Base-by-base conservation (phyloP, 495 filamentous ascomycete genomes). In the Penicillium soppii region DNA sequence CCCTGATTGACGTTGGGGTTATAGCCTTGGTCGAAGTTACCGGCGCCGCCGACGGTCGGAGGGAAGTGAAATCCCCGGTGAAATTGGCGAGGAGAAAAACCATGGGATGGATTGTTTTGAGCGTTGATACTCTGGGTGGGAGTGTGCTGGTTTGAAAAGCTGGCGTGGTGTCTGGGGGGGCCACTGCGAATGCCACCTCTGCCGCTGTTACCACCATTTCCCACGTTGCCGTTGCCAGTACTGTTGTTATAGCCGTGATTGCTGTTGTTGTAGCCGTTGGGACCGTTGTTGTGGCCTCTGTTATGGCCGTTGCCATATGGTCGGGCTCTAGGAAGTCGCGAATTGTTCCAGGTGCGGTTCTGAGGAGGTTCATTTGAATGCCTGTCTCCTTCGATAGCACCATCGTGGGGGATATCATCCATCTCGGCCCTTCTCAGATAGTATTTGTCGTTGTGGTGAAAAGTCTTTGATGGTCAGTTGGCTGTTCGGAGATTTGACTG, bases 11-110 rank as follows among this genome's bases (percentile, higher is more conserved):
- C 17, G 20, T 23, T 37, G 21, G 30, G 30, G 35, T 41, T 49
- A 41, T 40, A 41, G 13, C 47, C 47, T 4, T 40, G 47, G 8
- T 36, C 36, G 44, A 41, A 41, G 17, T 40, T 29, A 17, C 5
- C 7, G 2, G 2, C 5, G 7, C 13, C 8, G 29, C 8, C n/a
- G 10, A 32, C 8, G 29, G 35, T 38, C 17, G 35, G 15, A 17
- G 35, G 17, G 5, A n/a, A n/a, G n/a, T n/a, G n/a, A n/a, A n/a
- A n/a, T n/a, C n/a, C n/a, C n/a, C n/a, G 15, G 35, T 12, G 17
- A 38, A 38, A 8, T 15, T 19, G 35, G 35, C 5, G 5, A 19
- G 35, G 7, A 15, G 15, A 13, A 40, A 22, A n/a, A n/a, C 32
- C 44, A 5, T 37, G 32, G 13, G 32, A 10, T 2, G 44, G 20